phyloP scores from a whole-genome alignment of 2,329 filamentous ascomycete species.

The Passalora sequoiae region DNA sequence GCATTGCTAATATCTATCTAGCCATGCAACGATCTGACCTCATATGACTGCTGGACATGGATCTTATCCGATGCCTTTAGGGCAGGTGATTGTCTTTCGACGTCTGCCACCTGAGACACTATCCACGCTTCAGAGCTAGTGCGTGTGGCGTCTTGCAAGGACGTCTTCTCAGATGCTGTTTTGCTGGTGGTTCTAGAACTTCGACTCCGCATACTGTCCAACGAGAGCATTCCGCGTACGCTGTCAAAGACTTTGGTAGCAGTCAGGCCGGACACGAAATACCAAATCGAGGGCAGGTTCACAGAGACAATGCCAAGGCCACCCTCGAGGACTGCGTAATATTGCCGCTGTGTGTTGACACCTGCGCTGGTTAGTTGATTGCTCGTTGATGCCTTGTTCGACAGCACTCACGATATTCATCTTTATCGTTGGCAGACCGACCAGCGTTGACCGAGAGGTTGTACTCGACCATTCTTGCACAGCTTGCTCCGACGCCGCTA shows the following conservation, averaged over 20 bases:
- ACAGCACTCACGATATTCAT: constrained; percentile 3
- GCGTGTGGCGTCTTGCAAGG: neutral
- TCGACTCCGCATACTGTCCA: neutral
- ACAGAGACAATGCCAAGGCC: constrained; percentile 7
- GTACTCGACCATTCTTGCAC: constrained; percentile 3
- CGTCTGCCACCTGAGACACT: neutral
- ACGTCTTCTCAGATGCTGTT: too few relatives aligned
- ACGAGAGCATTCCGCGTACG: neutral
- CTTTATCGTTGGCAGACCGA: constrained; percentile 2
- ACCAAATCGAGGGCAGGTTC: constrained; percentile 4
- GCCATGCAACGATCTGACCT: neutral
- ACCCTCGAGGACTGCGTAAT: constrained; percentile 6
- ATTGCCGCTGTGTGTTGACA: constrained; percentile 4
- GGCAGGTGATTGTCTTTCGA: constrained; percentile 1
- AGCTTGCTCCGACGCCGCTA: constrained; percentile 2
- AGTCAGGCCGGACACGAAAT: constrained; percentile 2
- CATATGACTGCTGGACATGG: neutral
- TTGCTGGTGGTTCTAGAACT: neutral
- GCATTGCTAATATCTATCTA: too few relatives aligned
- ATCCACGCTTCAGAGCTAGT: constrained; percentile 3
- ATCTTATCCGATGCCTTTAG: neutral
- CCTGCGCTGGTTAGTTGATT: neutral
- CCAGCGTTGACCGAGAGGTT: neutral
- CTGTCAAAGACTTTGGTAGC: neutral
- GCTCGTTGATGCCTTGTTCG: neutral